A percentile compares a stretch with the other conserved stretches of the same genome.
phyloP scores from a whole-genome alignment of 1,284 basidiomycete species.

The Rhodotorula mucilaginosa region DNA sequence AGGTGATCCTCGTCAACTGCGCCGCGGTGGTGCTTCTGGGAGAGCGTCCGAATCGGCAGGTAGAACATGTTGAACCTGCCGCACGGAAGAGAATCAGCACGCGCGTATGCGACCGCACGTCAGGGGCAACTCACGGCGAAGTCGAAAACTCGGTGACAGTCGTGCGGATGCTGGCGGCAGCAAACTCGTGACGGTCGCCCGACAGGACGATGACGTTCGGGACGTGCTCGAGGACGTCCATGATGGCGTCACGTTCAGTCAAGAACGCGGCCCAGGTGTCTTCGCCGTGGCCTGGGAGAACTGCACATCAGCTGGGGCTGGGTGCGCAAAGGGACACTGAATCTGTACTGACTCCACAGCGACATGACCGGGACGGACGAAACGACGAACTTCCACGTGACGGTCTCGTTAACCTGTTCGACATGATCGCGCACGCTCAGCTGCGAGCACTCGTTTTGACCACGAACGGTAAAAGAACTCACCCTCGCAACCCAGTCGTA shows the following conservation, averaged over 20 bases:
- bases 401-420: slow-evolving; percentile 64
- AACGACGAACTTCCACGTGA: slow-evolving; percentile 77
- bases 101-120: slow-evolving; percentile 42
- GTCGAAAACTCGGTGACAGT: slow-evolving; percentile 60
- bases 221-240: slow-evolving; percentile 63
- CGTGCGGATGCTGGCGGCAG: slow-evolving; percentile 57
- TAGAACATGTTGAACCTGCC: slow-evolving; percentile 34
- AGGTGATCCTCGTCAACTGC: slow-evolving; percentile 61
- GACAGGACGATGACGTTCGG: slow-evolving; percentile 57
- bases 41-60: slow-evolving; percentile 47
- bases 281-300: slow-evolving; percentile 27
- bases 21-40: slow-evolving; percentile 50
- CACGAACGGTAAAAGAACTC: slow-evolving; percentile 9
- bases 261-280: slow-evolving; percentile 68
- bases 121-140: slow-evolving; percentile 53
- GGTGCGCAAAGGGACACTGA: background rate
- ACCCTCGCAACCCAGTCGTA: slow-evolving; percentile 65
- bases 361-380: slow-evolving; percentile 74
- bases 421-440: background rate
- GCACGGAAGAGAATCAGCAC: too few relatives aligned
- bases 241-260: slow-evolving; percentile 61
- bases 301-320: background rate
- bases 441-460: background rate
- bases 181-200: slow-evolving; percentile 74
- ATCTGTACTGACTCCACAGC: slow-evolving; percentile 58